Conservation (phyloP, 129 eudicot genomes). For the Helianthus tuberosus region DNA sequence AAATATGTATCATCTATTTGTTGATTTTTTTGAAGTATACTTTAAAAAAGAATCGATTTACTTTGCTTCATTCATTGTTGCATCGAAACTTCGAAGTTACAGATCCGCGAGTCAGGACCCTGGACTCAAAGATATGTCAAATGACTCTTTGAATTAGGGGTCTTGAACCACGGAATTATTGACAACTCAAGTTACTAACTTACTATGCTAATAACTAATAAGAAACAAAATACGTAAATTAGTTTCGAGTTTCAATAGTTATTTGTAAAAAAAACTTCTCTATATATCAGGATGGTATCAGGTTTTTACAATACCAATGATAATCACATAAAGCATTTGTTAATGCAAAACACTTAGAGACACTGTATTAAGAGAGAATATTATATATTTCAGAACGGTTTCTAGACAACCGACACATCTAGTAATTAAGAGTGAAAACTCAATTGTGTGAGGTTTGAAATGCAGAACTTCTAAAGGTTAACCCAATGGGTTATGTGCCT, state of each 20-base stretch:
- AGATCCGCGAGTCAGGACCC: background rate
- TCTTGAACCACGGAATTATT: background rate
- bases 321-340: background rate
- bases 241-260: background rate
- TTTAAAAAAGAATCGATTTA: background rate
- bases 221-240: background rate
- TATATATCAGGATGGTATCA: background rate
- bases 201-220: background rate
- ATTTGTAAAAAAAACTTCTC: background rate
- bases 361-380: background rate
- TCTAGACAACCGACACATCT: background rate
- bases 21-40: too few species aligned
- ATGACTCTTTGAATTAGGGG: background rate
- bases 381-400: background rate
- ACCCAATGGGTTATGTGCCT: constrained; percentile 86
- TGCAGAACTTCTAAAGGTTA: constrained; percentile 75
- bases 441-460: background rate
- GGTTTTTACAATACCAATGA: background rate
- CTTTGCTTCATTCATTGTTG: background rate
- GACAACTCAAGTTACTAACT: background rate
- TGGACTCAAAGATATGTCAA: background rate
- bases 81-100: background rate
- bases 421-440: background rate
- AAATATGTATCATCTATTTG: background rate
- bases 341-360: background rate